These are phyloP conservation scores for Crithidia expoeki DNA, from an alignment of 208 protist genomes.

Conservation along the genomic window DNA sequence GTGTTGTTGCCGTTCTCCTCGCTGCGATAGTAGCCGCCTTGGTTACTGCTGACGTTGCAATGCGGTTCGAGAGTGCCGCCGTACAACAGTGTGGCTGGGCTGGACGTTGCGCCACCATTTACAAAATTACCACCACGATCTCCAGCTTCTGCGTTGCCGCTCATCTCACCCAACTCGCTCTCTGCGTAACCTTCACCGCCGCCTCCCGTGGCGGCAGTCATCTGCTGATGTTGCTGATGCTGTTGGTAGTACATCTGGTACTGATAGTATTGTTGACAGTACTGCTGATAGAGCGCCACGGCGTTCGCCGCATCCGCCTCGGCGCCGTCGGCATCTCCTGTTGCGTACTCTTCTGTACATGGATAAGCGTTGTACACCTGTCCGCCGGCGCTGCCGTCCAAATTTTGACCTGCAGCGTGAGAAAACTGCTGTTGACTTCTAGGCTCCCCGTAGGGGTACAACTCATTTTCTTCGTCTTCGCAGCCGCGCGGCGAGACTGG, in stretches of 20 bases:
- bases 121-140: neutral
- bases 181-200: slow-evolving; percentile 3
- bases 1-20: neutral
- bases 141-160: neutral
- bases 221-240: slow-evolving; percentile 26
- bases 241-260: slow-evolving; percentile 29
- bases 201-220: neutral
- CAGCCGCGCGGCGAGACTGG: neutral
- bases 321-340: neutral
- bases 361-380: neutral
- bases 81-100: neutral
- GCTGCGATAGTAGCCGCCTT: slow-evolving; percentile 8
- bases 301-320: slow-evolving; percentile 14
- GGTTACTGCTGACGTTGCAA: neutral
- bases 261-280: slow-evolving; percentile 31
- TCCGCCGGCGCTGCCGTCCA: neutral
- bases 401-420: slow-evolving; percentile 2
- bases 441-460: neutral
- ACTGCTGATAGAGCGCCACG: slow-evolving; percentile 31
- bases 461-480: neutral
- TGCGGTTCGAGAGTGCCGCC: neutral
- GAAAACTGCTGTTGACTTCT: neutral
- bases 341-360: neutral
- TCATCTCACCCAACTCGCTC: neutral
- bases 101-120: neutral